These are phyloP conservation scores for Nakazawaea wickerhamii DNA, from an alignment of 805 yeast genomes.

Conservation along the genomic window DNA sequence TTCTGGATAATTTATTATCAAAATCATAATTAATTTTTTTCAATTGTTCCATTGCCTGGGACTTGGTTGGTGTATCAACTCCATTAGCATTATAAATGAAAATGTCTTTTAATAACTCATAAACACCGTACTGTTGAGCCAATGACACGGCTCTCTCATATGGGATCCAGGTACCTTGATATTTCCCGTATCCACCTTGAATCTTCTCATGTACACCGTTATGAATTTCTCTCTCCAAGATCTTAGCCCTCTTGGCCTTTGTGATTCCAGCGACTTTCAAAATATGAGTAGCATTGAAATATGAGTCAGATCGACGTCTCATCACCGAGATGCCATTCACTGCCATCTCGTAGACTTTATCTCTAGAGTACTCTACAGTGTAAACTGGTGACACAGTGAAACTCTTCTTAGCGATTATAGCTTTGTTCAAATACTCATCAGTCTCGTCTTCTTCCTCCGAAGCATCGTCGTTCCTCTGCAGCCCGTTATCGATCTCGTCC, in stretches of 20 bases:
- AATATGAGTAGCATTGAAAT: constrained; percentile 95
- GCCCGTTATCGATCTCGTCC: constrained; percentile 6
- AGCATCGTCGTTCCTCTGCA: neutral
- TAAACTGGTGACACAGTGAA: constrained; percentile 37
- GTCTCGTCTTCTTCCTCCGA: constrained; percentile 8
- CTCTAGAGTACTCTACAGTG: constrained; percentile 75
- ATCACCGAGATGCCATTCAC: constrained; percentile 67
- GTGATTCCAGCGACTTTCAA: constrained; percentile 91
- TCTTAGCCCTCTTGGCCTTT: constrained; percentile 88
- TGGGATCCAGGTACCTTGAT: constrained; percentile 98
- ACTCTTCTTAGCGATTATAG: constrained; percentile 1
- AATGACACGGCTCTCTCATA: constrained; percentile 63
- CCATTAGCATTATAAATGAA: constrained; percentile 36
- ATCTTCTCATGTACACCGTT: constrained; percentile 85
- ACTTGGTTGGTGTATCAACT: constrained; percentile 39
- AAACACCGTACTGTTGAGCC: constrained; percentile 56
- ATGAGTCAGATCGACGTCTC: constrained; percentile 71
- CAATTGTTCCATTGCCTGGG: constrained; percentile 12
- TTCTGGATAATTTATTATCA: constrained; percentile 8
- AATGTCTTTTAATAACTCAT: constrained; percentile 46
- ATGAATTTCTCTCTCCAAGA: constrained; percentile 90
- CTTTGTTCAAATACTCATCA: constrained; percentile 8
- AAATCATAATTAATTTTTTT: constrained; percentile 5
- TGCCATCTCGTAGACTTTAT: constrained; percentile 76
- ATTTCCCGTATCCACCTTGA: constrained; percentile 96